Conservation (phyloP, 345 rosid species). For the Corymbia maculata region DNA sequence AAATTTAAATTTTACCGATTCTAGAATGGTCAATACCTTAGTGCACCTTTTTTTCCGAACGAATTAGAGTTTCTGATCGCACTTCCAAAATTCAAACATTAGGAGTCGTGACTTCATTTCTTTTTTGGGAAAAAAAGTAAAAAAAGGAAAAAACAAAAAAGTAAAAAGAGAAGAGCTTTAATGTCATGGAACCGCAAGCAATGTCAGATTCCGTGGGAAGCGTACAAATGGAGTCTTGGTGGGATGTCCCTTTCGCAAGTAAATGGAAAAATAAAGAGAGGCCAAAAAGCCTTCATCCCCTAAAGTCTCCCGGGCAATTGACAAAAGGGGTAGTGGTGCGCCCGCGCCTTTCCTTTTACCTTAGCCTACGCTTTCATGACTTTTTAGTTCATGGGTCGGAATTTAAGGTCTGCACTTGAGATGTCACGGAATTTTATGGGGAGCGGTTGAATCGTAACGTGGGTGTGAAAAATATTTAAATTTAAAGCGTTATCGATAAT, state of each 20-base stretch:
- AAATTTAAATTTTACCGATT: background rate
- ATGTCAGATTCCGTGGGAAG: background rate
- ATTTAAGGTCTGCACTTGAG: background rate
- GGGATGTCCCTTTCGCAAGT: background rate
- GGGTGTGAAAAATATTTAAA: background rate
- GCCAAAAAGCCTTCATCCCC: background rate
- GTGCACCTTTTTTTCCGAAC: background rate
- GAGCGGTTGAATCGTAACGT: background rate
- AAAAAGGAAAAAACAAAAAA: fast-evolving
- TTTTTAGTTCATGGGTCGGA: background rate
- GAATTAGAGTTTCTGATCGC: background rate
- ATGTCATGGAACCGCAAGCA: background rate
- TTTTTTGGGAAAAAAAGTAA: too few species aligned
- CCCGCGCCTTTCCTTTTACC: background rate
- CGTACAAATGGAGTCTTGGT: background rate
- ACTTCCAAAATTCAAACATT: background rate
- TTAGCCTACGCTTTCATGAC: background rate
- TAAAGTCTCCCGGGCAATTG: background rate
- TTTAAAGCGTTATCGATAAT: background rate
- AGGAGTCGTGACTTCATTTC: background rate
- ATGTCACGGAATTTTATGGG: too few species aligned
- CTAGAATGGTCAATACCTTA: background rate
- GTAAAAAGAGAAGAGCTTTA: background rate
- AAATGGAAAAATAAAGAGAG: background rate
- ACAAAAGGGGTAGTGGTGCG: background rate